A percentile compares a stretch with the other conserved stretches of the same genome.
These are phyloP conservation scores for Paraconiothyrium sp. DNA, from an alignment of 2,329 filamentous ascomycete species.

Conservation along the genomic window DNA sequence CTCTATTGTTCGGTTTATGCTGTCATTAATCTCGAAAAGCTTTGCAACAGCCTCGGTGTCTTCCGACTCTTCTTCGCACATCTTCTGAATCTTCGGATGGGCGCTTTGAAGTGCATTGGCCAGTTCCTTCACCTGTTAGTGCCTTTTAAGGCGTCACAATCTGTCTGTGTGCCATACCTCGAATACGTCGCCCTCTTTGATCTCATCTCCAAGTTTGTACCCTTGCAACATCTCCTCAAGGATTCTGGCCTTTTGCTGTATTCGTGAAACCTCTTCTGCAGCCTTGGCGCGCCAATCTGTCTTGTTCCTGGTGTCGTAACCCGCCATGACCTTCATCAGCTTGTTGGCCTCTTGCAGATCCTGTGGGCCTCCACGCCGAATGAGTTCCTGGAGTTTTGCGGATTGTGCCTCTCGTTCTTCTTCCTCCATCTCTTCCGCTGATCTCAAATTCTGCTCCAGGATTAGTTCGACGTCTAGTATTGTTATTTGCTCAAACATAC, in stretches of 20 bases:
- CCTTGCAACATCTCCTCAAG: constrained; percentile 92
- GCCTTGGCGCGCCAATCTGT: constrained; percentile 98
- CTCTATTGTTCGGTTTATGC: constrained; percentile 96
- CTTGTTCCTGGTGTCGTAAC: constrained; percentile 93
- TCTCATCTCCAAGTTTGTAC: constrained; percentile 81
- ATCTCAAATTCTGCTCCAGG: constrained; percentile 81
- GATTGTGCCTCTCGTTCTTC: constrained; percentile 95
- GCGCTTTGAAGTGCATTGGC: constrained; percentile 89
- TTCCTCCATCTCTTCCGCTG: constrained; percentile 97
- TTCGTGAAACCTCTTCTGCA: constrained; percentile 91
- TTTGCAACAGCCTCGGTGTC: constrained; percentile 96
- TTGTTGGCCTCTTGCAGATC: constrained; percentile 97
- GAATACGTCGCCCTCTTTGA: constrained; percentile 75
- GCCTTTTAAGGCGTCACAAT: constrained; percentile 36
- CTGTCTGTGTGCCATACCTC: constrained; percentile 56
- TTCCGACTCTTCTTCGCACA: constrained; percentile 98
- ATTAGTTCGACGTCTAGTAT: constrained; percentile 27
- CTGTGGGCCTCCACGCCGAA: constrained; percentile 87
- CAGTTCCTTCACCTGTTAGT: constrained; percentile 71
- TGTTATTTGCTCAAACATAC: constrained; percentile 65
- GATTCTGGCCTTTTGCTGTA: constrained; percentile 93
- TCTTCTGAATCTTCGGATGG: constrained; percentile 98
- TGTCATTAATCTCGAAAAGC: constrained; percentile 96
- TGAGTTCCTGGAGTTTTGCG: constrained; percentile 97
- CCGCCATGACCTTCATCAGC: constrained; percentile 99